Conservation (phyloP, 73 alveolate genomes). For the Paraurostyla sp. region DNA sequence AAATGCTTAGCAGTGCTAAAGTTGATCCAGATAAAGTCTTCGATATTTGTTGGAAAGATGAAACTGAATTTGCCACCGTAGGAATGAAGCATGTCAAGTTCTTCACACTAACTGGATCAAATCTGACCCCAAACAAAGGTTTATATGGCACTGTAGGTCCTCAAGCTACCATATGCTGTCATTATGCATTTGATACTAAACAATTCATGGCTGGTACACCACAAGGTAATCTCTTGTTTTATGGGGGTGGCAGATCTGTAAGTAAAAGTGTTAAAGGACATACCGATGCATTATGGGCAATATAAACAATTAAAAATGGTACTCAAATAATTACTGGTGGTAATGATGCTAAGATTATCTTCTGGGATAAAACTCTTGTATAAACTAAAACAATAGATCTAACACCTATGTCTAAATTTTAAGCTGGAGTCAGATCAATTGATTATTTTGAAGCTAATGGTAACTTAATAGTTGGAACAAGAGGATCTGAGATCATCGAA, state of each 20-base stretch:
- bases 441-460: constrained; percentile 80
- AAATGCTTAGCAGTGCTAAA: constrained; percentile 86
- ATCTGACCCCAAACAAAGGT: constrained; percentile 91
- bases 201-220: constrained; percentile 81
- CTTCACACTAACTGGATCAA: constrained; percentile 93
- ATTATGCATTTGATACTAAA: constrained; percentile 54
- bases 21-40: constrained; percentile 94
- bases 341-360: constrained; percentile 91
- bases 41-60: constrained; percentile 92
- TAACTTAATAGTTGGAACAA: constrained; percentile 91
- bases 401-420: constrained; percentile 81
- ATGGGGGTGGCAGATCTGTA: constrained; percentile 86
- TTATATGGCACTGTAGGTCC: constrained; percentile 82
- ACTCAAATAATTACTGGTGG: constrained; percentile 89
- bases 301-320: constrained; percentile 74
- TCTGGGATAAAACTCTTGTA: constrained; percentile 80
- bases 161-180: constrained; percentile 50
- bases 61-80: constrained; percentile 93
- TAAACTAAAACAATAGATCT: constrained; percentile 72
- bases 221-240: constrained; percentile 74
- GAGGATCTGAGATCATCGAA: constrained; percentile 96
- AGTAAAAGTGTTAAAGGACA: constrained; percentile 81
- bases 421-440: constrained; percentile 91
- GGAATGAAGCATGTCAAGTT: constrained; percentile 97
- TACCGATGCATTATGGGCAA: constrained; percentile 81